These are phyloP conservation scores for Leptographium flavum DNA, from an alignment of 2,329 filamentous ascomycete genomes.

Conservation along the genomic window DNA sequence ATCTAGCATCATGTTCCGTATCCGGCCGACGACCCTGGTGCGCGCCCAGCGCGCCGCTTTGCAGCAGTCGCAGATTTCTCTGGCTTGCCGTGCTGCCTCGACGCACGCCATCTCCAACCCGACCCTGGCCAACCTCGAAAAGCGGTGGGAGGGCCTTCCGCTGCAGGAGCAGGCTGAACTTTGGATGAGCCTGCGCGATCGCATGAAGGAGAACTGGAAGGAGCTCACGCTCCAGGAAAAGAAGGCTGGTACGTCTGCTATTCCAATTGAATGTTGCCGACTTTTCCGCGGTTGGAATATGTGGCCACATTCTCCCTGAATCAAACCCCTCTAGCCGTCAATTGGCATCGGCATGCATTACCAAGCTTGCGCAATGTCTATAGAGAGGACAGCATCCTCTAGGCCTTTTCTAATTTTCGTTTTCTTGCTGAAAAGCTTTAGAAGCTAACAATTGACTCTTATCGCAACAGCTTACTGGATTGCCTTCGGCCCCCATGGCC, in stretches of 20 bases:
- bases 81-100: conserved; percentile 39
- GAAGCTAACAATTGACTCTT: not conserved
- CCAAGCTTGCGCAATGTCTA: not conserved
- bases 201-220: conserved; percentile 97
- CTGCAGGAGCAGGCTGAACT: conserved; percentile 98
- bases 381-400: no score
- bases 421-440: no score
- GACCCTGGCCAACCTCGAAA: conserved; percentile 95
- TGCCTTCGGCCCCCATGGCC: conserved; percentile 91
- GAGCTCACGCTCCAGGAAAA: conserved; percentile 94
- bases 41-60: conserved; percentile 20
- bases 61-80: conserved; percentile 25
- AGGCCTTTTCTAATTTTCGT: not conserved
- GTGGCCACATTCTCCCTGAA: not conserved
- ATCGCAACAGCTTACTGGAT: conserved; percentile 79
- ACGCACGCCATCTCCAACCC: conserved; percentile 96
- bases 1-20: conserved; percentile 37
- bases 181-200: conserved; percentile 96
- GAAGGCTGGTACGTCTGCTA: conserved; percentile 75
- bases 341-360: not conserved
- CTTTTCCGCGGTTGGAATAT: not conserved
- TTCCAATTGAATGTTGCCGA: not conserved
- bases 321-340: not conserved
- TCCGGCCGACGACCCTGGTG: conserved; percentile 36
- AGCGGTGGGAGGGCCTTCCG: conserved; percentile 96